A percentile compares a stretch with the other conserved stretches of the same genome.
These are phyloP conservation scores for Berberis thunbergii DNA, from an alignment of 164 flowering plant species.

Conservation along the genomic window DNA sequence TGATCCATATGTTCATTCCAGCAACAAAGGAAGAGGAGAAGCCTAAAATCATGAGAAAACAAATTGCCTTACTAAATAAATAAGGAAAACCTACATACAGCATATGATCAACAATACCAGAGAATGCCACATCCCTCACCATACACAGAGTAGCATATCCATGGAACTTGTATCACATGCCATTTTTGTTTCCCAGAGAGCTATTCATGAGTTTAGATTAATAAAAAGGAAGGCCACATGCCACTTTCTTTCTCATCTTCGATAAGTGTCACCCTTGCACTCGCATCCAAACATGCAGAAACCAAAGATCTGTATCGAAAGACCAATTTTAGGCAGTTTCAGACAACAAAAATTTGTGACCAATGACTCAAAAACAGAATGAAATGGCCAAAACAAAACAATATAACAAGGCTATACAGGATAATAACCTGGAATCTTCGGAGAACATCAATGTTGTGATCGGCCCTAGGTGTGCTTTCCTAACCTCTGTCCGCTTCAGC, in stretches of 20 bases:
- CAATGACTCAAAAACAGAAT: neutral
- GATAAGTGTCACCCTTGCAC: slow-evolving; percentile 65
- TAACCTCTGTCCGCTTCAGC: slow-evolving; percentile 34
- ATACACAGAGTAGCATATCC: too few relatives aligned
- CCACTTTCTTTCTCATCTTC: slow-evolving; percentile 37
- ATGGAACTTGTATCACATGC: too few relatives aligned
- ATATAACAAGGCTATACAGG: neutral
- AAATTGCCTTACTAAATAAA: neutral
- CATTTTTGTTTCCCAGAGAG: too few relatives aligned
- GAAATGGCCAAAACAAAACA: neutral
- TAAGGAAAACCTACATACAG: neutral
- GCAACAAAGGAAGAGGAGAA: neutral
- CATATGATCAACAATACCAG: too few relatives aligned
- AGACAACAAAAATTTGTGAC: neutral
- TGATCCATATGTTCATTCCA: slow-evolving; percentile 3
- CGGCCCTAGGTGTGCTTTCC: slow-evolving; percentile 69
- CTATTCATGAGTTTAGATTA: too few relatives aligned
- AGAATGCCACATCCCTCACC: too few relatives aligned
- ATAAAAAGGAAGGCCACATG: slow-evolving; percentile 15
- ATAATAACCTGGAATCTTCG: slow-evolving; percentile 54
- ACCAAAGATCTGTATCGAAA: slow-evolving; percentile 51
- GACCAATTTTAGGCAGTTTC: neutral
- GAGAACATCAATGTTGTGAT: slow-evolving; percentile 74
- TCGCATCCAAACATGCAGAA: slow-evolving; percentile 72
- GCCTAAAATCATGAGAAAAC: neutral